phyloP scores from a whole-genome alignment of 2,329 filamentous ascomycete species.

The Penicillium sp. region DNA sequence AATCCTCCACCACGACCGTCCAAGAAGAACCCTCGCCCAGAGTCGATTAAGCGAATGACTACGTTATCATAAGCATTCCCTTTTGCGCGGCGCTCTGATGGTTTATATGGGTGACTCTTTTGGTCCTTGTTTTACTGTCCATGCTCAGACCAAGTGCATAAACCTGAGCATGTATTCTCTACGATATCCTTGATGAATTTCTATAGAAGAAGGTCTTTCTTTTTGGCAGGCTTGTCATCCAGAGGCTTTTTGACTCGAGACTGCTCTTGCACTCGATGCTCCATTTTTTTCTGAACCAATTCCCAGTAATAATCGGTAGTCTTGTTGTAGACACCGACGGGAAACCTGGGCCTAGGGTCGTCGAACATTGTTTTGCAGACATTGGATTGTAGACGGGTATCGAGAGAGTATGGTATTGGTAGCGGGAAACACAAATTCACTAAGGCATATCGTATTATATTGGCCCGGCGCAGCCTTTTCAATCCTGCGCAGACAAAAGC shows the following conservation, averaged over 20 bases:
- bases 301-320: neutral
- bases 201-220: slow-evolving; percentile 14
- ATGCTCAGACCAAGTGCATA: slow-evolving; percentile 7
- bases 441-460: slow-evolving; percentile 10
- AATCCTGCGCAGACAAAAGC: neutral
- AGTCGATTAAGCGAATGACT: slow-evolving; percentile 19
- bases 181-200: slow-evolving; percentile 21
- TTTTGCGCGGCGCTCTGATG: slow-evolving; percentile 15
- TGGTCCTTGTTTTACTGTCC: slow-evolving; percentile 4
- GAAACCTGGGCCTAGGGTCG: neutral
- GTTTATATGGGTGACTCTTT: slow-evolving; percentile 7
- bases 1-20: slow-evolving; percentile 25
- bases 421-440: slow-evolving; percentile 5
- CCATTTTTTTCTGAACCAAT: neutral
- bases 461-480: slow-evolving; percentile 1
- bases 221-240: slow-evolving; percentile 3
- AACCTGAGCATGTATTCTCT: slow-evolving; percentile 15
- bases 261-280: neutral
- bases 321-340: neutral
- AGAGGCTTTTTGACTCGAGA: neutral
- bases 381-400: slow-evolving; percentile 14
- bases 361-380: neutral
- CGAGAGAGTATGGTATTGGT: slow-evolving; percentile 15
- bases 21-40: slow-evolving; percentile 31
- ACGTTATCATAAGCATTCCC: slow-evolving; percentile 13